Percentiles rank a stretch among this genome's conserved stretches.
Evolutionary conservation across 148 eudicot species (phyloP).

Genomic region (Camellia lanceoleosa): DNA sequence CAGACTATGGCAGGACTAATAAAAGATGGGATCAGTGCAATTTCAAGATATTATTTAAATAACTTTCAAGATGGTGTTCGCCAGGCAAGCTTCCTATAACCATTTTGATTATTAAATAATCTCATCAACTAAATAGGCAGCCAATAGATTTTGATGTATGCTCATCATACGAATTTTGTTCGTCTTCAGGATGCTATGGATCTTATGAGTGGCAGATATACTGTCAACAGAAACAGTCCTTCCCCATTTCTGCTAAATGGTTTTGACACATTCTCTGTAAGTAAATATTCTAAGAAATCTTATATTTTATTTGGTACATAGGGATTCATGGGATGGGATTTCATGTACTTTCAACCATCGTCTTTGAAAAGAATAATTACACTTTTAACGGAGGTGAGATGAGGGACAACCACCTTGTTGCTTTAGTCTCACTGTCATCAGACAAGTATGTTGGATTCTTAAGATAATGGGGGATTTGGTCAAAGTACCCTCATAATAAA

Average conservation of each 20-base stretch:
- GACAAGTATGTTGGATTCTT: background rate
- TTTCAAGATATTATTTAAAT: constrained; percentile 88
- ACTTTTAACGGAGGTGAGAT: background rate
- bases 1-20: constrained; percentile 79
- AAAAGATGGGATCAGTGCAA: constrained; percentile 83
- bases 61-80: constrained; percentile 94
- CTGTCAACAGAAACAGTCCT: constrained; percentile 53
- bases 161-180: background rate
- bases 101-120: background rate
- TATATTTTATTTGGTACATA: background rate
- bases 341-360: background rate
- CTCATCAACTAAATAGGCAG: background rate
- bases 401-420: background rate
- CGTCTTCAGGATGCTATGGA: constrained; percentile 89
- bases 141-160: constrained; percentile 5
- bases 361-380: background rate
- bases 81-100: constrained; percentile 51
- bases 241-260: constrained; percentile 48
- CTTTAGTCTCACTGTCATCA: no score
- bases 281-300: constrained; percentile 17
- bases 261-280: constrained; percentile 68
- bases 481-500: no score
- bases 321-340: background rate
- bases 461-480: background rate
- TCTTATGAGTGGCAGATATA: constrained; percentile 82